Percentiles rank a stretch among this genome's conserved stretches.
These are phyloP conservation scores for Colletotrichum incanum DNA, from an alignment of 2,329 filamentous ascomycete species.

Conservation along the genomic window DNA sequence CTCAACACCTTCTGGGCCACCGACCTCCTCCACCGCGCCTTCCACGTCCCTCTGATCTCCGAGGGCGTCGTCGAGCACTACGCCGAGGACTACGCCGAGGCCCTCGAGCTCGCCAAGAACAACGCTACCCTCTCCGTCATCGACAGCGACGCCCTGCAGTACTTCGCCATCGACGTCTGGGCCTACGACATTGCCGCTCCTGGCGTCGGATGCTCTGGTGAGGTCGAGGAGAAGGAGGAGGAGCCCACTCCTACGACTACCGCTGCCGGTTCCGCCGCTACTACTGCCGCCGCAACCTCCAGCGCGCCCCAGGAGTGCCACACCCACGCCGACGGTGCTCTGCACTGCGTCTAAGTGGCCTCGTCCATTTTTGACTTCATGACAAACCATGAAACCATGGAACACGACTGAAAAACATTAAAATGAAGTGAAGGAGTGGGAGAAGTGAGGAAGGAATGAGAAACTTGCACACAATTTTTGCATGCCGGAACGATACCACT, in stretches of 20 bases:
- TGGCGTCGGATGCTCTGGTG: constrained; percentile 73
- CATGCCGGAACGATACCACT: constrained; percentile 41
- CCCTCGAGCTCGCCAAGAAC: constrained; percentile 65
- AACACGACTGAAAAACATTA: not conserved
- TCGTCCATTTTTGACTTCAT: too few relatives aligned
- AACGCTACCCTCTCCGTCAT: constrained; percentile 64
- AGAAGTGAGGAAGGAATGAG: constrained; percentile 3
- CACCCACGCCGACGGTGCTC: constrained; percentile 60
- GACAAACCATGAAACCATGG: too few relatives aligned
- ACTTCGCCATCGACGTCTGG: constrained; percentile 79
- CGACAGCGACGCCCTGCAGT: constrained; percentile 76
- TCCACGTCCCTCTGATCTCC: constrained; percentile 74
- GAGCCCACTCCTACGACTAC: constrained; percentile 24
- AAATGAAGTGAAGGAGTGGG: not conserved
- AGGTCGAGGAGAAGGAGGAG: constrained; percentile 43
- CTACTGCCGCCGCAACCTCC: constrained; percentile 69
- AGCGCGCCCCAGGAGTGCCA: constrained; percentile 67
- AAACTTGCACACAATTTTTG: not conserved
- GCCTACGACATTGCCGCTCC: constrained; percentile 76
- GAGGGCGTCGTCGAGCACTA: constrained; percentile 75
- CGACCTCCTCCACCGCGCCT: constrained; percentile 77
- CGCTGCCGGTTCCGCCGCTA: constrained; percentile 58
- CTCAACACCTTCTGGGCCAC: constrained; percentile 77
- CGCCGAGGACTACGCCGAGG: constrained; percentile 70
- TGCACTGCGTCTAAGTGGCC: constrained; percentile 43